Percentiles rank a stretch among this genome's conserved stretches.
Conservation (phyloP, 2,329 filamentous ascomycete genomes). For the Ophiosphaerella herpotricha region DNA sequence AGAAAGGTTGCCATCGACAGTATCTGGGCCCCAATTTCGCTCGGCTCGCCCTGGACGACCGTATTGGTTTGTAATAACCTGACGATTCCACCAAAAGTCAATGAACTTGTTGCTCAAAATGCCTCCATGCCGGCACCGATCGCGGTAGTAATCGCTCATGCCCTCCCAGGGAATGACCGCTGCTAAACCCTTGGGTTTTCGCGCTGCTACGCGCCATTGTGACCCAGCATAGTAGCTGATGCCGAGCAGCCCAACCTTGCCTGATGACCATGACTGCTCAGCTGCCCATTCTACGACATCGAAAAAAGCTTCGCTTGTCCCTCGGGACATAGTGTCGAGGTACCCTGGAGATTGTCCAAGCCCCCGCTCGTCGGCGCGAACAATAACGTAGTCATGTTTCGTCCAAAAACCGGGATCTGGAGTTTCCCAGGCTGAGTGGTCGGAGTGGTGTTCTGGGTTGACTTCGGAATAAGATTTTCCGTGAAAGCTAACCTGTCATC, state of each 20-base stretch:
- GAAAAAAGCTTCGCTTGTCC: slow-evolving; percentile 58
- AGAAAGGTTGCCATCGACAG: slow-evolving; percentile 63
- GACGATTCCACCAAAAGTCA: slow-evolving; percentile 68
- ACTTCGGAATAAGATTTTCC: slow-evolving; percentile 52
- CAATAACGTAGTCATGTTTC: slow-evolving; percentile 43
- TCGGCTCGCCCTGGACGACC: slow-evolving; percentile 58
- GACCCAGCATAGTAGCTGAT: slow-evolving; percentile 60
- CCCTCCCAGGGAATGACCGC: slow-evolving; percentile 62
- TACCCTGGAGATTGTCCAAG: slow-evolving; percentile 58
- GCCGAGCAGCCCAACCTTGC: slow-evolving; percentile 57
- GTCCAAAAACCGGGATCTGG: slow-evolving; percentile 49
- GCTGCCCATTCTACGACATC: slow-evolving; percentile 59
- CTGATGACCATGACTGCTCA: slow-evolving; percentile 56
- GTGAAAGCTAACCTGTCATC: slow-evolving; percentile 50
- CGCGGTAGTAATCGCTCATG: slow-evolving; percentile 60
- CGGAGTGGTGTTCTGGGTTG: slow-evolving; percentile 41
- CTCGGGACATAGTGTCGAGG: slow-evolving; percentile 59
- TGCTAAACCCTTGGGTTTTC: slow-evolving; percentile 56
- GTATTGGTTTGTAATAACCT: slow-evolving; percentile 71
- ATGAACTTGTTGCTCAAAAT: slow-evolving; percentile 45
- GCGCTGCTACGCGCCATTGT: slow-evolving; percentile 60
- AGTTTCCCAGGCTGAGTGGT: slow-evolving; percentile 53
- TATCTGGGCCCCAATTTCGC: slow-evolving; percentile 60
- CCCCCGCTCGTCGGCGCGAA: slow-evolving; percentile 57
- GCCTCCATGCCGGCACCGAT: slow-evolving; percentile 48